Evolutionary conservation across 495 filamentous ascomycete genomes (phyloP), one percentile per base, ranked within the genome.

Genomic region (Lophiostoma macrostomum): DNA sequence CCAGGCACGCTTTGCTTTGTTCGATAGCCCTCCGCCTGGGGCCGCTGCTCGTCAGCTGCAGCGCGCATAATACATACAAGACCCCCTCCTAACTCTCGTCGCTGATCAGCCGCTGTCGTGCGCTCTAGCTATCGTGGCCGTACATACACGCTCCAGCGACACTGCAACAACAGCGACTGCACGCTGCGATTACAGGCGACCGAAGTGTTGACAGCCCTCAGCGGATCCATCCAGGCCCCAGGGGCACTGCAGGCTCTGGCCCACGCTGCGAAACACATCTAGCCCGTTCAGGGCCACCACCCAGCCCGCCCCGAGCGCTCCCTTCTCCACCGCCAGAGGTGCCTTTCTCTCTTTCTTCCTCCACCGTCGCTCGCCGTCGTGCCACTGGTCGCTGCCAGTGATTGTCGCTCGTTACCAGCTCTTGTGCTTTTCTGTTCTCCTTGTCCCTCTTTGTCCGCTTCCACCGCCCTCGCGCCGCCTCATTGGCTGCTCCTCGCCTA

Each of bases 381-480:
- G 35, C 55, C 27, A 28, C 38, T 30, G 63, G 51, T 53, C 50
- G 36, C 39, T 47, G 19, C 18, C 22, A 51, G 13, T 44, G 23
- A 55, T 32, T 48, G 60, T 66, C 63, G 47, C 56, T 66, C 63
- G 63, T 66, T 66, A 59, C 49, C 34, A n/a, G n/a, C 50, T 32
- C 22, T 45, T 18, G 27, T 45, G 31, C 42, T 45, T 6, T 18
- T 14, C 6, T 28, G 23, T 25, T 43, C 24, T 18, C 53, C 49
- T 50, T 19, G 12, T n/a, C 14, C 34, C 34, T 54, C 43, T 14
- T 35, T 31, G 16, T 25, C 23, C 28, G 22, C 25, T 41, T 19
- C 5, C 31, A 24, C 18, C 20, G 30, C 20, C 20, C 27, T 12
- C 22, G 22, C 44, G 35, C 53, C 48, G 40, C 36, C 24, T n/a